These are phyloP conservation scores for Geoglossum cookeanum DNA, from an alignment of 2,329 filamentous ascomycete genomes.

Conservation along the genomic window DNA sequence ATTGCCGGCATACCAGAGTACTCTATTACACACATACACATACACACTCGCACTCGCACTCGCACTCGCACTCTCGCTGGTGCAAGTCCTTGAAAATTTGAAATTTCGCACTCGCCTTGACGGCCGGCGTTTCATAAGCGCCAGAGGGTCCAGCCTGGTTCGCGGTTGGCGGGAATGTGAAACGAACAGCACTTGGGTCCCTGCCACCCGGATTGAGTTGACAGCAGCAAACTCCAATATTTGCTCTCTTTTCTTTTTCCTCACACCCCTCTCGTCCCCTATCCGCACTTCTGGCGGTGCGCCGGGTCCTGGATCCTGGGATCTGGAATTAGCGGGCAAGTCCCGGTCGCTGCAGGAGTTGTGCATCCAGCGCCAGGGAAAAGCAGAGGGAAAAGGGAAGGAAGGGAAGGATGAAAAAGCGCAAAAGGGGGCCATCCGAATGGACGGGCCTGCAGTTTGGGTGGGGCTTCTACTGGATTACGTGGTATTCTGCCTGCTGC, in stretches of 20 bases:
- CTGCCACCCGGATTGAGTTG: neutral
- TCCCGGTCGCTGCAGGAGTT: neutral
- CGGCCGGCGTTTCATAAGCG: constrained; percentile 1
- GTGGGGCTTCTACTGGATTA: neutral
- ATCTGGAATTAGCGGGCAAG: neutral
- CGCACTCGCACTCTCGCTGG: too few relatives aligned
- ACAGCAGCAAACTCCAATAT: neutral
- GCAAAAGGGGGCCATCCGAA: neutral
- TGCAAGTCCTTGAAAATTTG: neutral
- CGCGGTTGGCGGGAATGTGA: neutral
- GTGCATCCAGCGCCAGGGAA: neutral
- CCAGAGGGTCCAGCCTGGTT: neutral
- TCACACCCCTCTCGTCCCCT: too few relatives aligned
- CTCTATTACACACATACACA: too few relatives aligned
- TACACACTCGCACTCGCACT: too few relatives aligned
- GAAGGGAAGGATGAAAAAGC: too few relatives aligned
- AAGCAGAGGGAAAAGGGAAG: neutral
- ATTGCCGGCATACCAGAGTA: neutral
- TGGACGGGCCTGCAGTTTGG: neutral
- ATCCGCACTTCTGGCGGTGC: neutral
- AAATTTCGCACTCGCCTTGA: neutral
- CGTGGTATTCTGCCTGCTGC: neutral
- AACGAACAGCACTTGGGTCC: neutral
- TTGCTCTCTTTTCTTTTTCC: neutral
- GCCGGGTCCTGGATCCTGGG: neutral